Evolutionary conservation across 352 stramenopile species (phyloP).

Genomic region (Phytophthora melonis): DNA sequence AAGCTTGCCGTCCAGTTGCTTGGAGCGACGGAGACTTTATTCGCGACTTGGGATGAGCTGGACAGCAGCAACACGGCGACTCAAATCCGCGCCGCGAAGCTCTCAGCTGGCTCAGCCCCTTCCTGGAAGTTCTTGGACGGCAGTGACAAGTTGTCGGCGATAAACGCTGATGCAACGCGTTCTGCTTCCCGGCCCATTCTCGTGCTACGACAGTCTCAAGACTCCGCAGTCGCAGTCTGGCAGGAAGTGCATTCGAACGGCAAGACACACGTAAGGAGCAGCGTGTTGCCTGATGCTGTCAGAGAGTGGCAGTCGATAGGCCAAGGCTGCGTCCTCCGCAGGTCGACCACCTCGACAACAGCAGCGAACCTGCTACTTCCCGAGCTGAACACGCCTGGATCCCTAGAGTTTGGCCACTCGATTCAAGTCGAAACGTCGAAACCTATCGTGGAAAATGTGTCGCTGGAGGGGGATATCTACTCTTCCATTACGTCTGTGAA

Average conservation of each 20-base stretch:
- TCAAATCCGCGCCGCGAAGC: slow-evolving; percentile 57
- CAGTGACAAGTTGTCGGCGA: slow-evolving; percentile 33
- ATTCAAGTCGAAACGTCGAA: slow-evolving; percentile 66
- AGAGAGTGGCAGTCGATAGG: slow-evolving; percentile 61
- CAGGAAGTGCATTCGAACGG: slow-evolving; percentile 51
- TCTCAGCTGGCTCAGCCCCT: slow-evolving; percentile 7
- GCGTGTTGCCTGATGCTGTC: slow-evolving; percentile 18
- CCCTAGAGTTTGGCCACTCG: slow-evolving; percentile 60
- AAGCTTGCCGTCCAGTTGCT: slow-evolving; percentile 38
- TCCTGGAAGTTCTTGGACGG: slow-evolving; percentile 60
- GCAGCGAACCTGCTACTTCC: slow-evolving; percentile 59
- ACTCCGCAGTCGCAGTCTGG: slow-evolving; percentile 50
- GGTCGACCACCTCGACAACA: slow-evolving; percentile 45
- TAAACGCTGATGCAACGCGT: slow-evolving; percentile 54
- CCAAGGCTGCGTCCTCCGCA: slow-evolving; percentile 57
- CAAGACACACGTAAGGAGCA: slow-evolving; percentile 48
- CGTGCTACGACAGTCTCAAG: slow-evolving; percentile 3
- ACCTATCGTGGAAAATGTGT: slow-evolving; percentile 46
- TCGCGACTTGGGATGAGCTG: slow-evolving; percentile 66
- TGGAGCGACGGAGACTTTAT: slow-evolving; percentile 39
- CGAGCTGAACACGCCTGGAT: slow-evolving; percentile 49
- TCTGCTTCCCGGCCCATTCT: slow-evolving; percentile 45
- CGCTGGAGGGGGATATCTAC: slow-evolving; percentile 48
- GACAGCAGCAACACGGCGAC: slow-evolving; percentile 26
- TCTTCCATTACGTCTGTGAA: slow-evolving; percentile 46